phyloP scores from a whole-genome alignment of 768 basidiomycete species.

The Lactarius sp. region DNA sequence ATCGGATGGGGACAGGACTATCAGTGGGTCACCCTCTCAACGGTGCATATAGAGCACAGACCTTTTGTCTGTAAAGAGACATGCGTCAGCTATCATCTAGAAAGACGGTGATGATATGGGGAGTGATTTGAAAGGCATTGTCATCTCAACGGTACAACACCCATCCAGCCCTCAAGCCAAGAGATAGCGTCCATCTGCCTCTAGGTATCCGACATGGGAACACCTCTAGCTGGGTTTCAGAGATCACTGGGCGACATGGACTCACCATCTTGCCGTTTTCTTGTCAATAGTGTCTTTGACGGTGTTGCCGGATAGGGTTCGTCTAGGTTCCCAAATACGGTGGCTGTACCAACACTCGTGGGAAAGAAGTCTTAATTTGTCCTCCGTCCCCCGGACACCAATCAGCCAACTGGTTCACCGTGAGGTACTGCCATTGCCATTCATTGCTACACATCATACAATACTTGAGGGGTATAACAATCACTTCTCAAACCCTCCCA shows the following conservation, averaged over 20 bases:
- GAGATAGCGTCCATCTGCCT: constrained; percentile 28
- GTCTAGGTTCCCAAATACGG: background rate
- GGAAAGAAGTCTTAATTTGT: constrained; percentile 2
- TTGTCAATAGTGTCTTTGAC: constrained; percentile 32
- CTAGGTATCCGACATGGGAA: constrained; percentile 8
- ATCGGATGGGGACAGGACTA: constrained; percentile 14
- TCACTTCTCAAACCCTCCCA: constrained; percentile 40
- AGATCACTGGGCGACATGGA: constrained; percentile 26
- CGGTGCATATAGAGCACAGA: constrained; percentile 31
- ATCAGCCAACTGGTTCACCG: too few species aligned
- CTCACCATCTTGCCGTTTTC: constrained; percentile 45
- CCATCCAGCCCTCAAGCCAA: constrained; percentile 34
- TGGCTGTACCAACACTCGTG: constrained; percentile 17
- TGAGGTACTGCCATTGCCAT: background rate
- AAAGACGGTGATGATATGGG: constrained; percentile 7
- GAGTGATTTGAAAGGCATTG: constrained; percentile 19
- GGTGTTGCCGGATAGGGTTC: constrained; percentile 26
- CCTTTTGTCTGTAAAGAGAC: constrained; percentile 70
- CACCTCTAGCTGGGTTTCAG: constrained; percentile 13
- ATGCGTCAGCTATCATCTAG: constrained; percentile 22
- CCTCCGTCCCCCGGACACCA: constrained; percentile 1
- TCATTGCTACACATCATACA: background rate
- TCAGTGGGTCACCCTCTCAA: constrained; percentile 17
- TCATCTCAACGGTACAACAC: constrained; percentile 34
- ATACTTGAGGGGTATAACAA: background rate